Base-by-base conservation (phyloP, 768 basidiomycete genomes). In the Podaxis pistillaris region DNA sequence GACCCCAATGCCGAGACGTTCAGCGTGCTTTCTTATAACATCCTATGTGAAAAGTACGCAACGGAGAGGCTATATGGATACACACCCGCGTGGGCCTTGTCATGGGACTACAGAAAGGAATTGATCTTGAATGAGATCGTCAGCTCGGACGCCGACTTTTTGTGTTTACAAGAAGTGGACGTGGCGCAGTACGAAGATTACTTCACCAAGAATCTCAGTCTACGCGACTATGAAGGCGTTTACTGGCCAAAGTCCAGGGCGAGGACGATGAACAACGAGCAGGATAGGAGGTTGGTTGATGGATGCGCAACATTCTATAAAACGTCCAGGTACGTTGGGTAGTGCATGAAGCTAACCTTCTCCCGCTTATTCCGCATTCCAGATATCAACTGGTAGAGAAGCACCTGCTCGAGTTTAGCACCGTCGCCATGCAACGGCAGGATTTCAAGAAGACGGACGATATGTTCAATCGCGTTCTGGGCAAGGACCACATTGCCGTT, bases 381-480 rank as follows among this genome's bases (percentile, higher is more conserved):
- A 96, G 94, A 71, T 99, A 94, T 75, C 85, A 89, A 65, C 86
- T 99, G 24, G 89, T 99, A 46, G 96, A 98, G 79, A 92, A 91
- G 68, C 90, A 95, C 58, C 85, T 95, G 44, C 83, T 98, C 71
- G 97, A 98, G 74, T 99, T 96, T 78, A 92, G 89, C 71, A 84
- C 91, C 38, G 83, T 95, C 65, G 96, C 96, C 19, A 90, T 98
- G 85, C 91, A 94, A 68, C 87, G 94, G 28, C 86, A 89, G 55
- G 94, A 96, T 73, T 94, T 95, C 79, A 94, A 94, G 81, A 94
- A 95, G 78, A 96, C 94, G 17, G 95, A 98, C 70, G 96, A 98
- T 79, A 96, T 98, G 95, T 98, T 98, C 84, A 98, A 98, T 71
- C 94, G 97, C 36, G 94, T 98, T 59, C 84, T 98, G 68, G 90